Evolutionary conservation across 805 yeast genomes (phyloP).

Genomic region (Zygosaccharomyces bisporus): DNA sequence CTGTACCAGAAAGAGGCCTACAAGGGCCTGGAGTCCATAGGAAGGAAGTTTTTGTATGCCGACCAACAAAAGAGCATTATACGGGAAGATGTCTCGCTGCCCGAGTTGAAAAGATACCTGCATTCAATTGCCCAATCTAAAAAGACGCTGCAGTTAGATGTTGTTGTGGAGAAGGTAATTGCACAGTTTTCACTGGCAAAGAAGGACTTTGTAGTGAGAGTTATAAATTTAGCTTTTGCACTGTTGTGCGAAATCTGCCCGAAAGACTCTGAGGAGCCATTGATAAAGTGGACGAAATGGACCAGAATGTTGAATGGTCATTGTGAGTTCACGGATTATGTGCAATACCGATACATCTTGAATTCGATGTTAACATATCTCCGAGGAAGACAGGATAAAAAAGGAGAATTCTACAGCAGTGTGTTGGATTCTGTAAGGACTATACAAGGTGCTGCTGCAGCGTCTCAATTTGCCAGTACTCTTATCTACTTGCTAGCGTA

Average conservation of each 20-base stretch:
- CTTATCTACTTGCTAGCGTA: conserved; percentile 23
- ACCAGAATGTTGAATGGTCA: conserved; percentile 26
- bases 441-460: conserved; percentile 20
- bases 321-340: conserved; percentile 26
- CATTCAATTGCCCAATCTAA: conserved; percentile 17
- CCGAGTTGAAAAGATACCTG: conserved; percentile 23
- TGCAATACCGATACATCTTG: conserved; percentile 18
- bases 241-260: conserved; percentile 8
- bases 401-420: background rate
- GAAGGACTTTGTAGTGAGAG: conserved; percentile 15
- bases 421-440: conserved; percentile 9
- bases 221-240: conserved; percentile 20
- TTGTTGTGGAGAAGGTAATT: conserved; percentile 18
- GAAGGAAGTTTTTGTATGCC: conserved; percentile 18
- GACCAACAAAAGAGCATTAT: conserved; percentile 3
- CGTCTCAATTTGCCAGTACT: conserved; percentile 33
- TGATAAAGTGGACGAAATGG: conserved; percentile 29
- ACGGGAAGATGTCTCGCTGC: conserved; percentile 17
- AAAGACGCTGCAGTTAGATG: conserved; percentile 15
- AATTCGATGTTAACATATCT: conserved; percentile 21
- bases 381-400: conserved; percentile 9
- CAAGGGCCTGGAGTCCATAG: conserved; percentile 17
- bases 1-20: conserved; percentile 21
- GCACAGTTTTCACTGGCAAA: conserved; percentile 23
- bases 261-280: conserved; percentile 11